Conservation (phyloP, 1,284 basidiomycete genomes). For the Cryptococcus sp. region DNA sequence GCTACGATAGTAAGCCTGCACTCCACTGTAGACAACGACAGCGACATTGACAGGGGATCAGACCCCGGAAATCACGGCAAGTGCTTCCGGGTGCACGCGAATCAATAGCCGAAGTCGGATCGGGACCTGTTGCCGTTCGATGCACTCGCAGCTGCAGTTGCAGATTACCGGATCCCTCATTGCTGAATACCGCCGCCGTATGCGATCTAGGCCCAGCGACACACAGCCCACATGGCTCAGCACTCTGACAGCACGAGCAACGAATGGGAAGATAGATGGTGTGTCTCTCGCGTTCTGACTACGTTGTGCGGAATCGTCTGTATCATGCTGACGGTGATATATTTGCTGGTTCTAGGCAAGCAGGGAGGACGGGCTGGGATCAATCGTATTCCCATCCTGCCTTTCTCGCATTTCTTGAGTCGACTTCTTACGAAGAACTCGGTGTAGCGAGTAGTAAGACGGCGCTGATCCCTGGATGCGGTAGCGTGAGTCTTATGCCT, state of each 20-base stretch:
- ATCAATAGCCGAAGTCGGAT: no score
- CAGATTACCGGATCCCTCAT: no score
- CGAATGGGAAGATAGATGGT: conserved; percentile 18
- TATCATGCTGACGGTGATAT: background rate
- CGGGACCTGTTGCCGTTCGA: no score
- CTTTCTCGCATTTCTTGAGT: conserved; percentile 60
- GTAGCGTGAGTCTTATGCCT: conserved; percentile 58
- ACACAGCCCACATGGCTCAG: background rate
- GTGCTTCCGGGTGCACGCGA: no score
- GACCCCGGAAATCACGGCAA: no score
- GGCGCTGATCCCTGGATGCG: conserved; percentile 72
- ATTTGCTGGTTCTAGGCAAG: conserved; percentile 56
- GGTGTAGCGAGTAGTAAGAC: conserved; percentile 60
- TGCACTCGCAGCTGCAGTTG: no score
- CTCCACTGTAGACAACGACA: no score
- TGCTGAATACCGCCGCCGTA: no score
- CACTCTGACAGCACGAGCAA: background rate
- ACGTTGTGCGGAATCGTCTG: background rate
- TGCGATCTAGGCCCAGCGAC: background rate
- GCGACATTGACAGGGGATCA: no score
- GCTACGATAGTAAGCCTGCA: background rate
- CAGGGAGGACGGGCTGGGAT: conserved; percentile 68
- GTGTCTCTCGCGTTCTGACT: no score
- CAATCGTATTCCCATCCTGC: conserved; percentile 61
- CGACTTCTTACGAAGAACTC: conserved; percentile 51